A percentile compares a stretch with the other conserved stretches of the same genome.
These are phyloP conservation scores for Tinospora cordifolia DNA, from an alignment of 164 flowering plant species.

Conservation along the genomic window DNA sequence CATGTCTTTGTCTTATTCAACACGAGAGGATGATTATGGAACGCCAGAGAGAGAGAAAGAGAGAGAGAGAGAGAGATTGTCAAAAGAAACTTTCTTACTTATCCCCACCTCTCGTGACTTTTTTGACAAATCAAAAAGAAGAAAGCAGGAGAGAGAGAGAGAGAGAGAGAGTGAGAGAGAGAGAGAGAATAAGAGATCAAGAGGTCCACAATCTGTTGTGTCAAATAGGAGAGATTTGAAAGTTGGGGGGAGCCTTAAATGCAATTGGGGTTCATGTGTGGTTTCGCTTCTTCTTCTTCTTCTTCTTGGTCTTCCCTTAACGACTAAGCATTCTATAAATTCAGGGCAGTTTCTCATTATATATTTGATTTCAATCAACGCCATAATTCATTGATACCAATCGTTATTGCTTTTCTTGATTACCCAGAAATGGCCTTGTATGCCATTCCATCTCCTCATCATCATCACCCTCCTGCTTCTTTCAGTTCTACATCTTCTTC, in stretches of 20 bases:
- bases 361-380: background rate
- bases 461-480: background rate
- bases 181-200: background rate
- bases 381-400: background rate
- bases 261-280: slow-evolving; percentile 9
- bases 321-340: slow-evolving; percentile 21
- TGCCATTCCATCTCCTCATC: background rate
- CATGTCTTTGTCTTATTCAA: too few relatives aligned
- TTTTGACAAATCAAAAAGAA: background rate
- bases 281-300: background rate
- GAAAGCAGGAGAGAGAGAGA: background rate
- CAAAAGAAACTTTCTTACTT: background rate
- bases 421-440: slow-evolving; percentile 45
- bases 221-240: background rate
- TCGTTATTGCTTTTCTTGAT: background rate
- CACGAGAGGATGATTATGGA: too few relatives aligned
- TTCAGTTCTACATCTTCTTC: slow-evolving; percentile 3
- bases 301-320: slow-evolving; percentile 23
- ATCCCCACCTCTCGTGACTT: background rate
- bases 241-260: background rate
- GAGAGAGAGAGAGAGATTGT: too few relatives aligned
- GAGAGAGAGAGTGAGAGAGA: background rate
- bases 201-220: slow-evolving; percentile 1
- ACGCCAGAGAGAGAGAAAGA: background rate
- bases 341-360: background rate